A percentile compares a stretch with the other conserved stretches of the same genome.
These are phyloP conservation scores for Calonectria pseudoturangicola DNA, from an alignment of 2,329 filamentous ascomycete genomes.

Conservation along the genomic window DNA sequence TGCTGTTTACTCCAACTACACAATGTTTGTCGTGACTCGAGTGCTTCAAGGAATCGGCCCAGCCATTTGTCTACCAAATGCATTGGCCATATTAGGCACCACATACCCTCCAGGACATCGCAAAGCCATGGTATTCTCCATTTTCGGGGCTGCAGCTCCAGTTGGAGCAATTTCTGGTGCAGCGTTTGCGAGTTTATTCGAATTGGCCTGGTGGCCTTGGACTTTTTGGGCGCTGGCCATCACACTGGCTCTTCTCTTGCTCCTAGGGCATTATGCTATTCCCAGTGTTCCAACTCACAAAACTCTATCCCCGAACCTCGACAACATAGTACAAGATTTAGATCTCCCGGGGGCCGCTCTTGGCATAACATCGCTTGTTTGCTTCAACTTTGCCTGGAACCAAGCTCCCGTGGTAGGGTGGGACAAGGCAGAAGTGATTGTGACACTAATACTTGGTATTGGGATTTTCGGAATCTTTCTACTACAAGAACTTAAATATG, in stretches of 20 bases:
- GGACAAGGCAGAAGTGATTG: slow-evolving; percentile 70
- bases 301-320: slow-evolving; percentile 44
- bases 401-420: slow-evolving; percentile 75
- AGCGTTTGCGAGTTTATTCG: slow-evolving; percentile 51
- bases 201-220: slow-evolving; percentile 65
- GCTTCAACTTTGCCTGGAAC: slow-evolving; percentile 79
- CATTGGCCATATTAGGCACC: slow-evolving; percentile 72
- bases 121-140: slow-evolving; percentile 59
- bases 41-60: slow-evolving; percentile 73
- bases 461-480: slow-evolving; percentile 6
- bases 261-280: slow-evolving; percentile 44
- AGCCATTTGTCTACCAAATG: slow-evolving; percentile 74
- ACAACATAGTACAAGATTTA: slow-evolving; percentile 10
- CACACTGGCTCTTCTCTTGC: slow-evolving; percentile 22
- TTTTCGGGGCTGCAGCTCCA: slow-evolving; percentile 60
- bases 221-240: slow-evolving; percentile 42
- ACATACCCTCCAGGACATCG: slow-evolving; percentile 65
- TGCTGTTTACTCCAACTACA: slow-evolving; percentile 58
- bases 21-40: slow-evolving; percentile 67
- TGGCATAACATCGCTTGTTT: slow-evolving; percentile 71
- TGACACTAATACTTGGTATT: slow-evolving; percentile 66
- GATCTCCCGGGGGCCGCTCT: slow-evolving; percentile 51
- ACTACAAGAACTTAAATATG: background rate
- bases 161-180: slow-evolving; percentile 55
- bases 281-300: background rate